Base-by-base conservation (phyloP, 2,329 filamentous ascomycete genomes). In the Cladosporium phlei region DNA sequence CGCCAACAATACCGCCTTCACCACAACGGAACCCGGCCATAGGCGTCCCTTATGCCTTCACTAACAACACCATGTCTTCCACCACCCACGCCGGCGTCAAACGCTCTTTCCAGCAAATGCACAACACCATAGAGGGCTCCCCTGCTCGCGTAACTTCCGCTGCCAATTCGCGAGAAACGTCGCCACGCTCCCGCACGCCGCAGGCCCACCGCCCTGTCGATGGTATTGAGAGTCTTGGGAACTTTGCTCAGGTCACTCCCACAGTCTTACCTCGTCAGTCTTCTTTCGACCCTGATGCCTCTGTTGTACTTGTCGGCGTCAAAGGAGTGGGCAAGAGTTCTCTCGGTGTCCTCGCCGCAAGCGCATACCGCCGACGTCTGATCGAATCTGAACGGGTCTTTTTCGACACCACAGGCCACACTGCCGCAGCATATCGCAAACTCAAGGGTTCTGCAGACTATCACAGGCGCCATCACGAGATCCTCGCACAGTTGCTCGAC, bases 281-380 rank as follows among this genome's bases (percentile, higher is more conserved):
- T 7, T 38, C 52, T 1, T 86, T 85, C 58, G 67, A 71, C 7
- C 63, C 73, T 8, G 76, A 85, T 69, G 80, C 83, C 2, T 88
- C 86, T 1, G 80, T 90, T 46, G 77, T 89, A 5, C 71, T 90
- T 14, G 76, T 86, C 17, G 86, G 86, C 2, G 80, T 88, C 47
- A 79, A 83, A 11, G 86, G 85, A 9, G 80, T 83, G 4, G 86
- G 86, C 12, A 89, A 89, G 64, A 85, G 84, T 2, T 88, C 83
- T 1, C 69, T 90, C 9, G 86, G 82, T 11, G 78, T 90, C 38
- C 87, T 90, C 52, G 82, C 85, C 5, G 85, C 85, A 0, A 81
- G 82, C 6, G 83, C 83, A 38, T 80, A 86, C 63, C 78, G 80
- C 44, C 74, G 83, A 30, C 79, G 79, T 44, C 72, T 89, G 2